Percentiles rank a stretch among this genome's conserved stretches.
phyloP scores from a whole-genome alignment of 345 rosid species.

The Salix suchowensis region DNA sequence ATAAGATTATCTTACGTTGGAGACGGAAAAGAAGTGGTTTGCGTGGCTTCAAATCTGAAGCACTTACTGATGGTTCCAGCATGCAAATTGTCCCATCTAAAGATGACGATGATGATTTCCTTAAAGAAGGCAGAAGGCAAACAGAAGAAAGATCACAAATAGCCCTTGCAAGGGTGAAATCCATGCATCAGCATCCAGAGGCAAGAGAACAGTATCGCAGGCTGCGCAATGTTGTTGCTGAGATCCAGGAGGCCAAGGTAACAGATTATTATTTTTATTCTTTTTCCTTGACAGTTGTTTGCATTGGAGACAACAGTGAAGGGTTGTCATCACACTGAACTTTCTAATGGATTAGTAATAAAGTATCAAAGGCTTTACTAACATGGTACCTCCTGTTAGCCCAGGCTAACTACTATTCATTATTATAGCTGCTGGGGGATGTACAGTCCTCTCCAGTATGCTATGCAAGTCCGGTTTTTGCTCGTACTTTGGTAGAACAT shows the following conservation, averaged over 20 bases:
- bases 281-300: neutral
- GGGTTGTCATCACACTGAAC: neutral
- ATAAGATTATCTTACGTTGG: constrained; percentile 92
- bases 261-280: neutral
- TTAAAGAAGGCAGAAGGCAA: constrained; percentile 82
- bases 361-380: no score
- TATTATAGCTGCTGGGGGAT: neutral
- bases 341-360: neutral
- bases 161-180: constrained; percentile 82
- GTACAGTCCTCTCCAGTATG: neutral
- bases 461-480: neutral
- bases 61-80: constrained; percentile 37
- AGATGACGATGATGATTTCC: constrained; percentile 78
- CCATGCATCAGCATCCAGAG: constrained; percentile 88
- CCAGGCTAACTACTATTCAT: neutral
- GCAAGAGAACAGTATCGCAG: constrained; percentile 85
- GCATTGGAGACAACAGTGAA: neutral
- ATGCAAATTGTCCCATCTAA: constrained; percentile 35
- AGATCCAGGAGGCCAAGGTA: constrained; percentile 83
- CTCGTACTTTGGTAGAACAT: neutral
- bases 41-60: constrained; percentile 76
- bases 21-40: constrained; percentile 83
- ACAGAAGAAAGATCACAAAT: constrained; percentile 76
- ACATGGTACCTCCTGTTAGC: no score
- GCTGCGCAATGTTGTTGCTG: constrained; percentile 64